phyloP scores from a whole-genome alignment of 768 basidiomycete species.

The Chalciporus chontae region DNA sequence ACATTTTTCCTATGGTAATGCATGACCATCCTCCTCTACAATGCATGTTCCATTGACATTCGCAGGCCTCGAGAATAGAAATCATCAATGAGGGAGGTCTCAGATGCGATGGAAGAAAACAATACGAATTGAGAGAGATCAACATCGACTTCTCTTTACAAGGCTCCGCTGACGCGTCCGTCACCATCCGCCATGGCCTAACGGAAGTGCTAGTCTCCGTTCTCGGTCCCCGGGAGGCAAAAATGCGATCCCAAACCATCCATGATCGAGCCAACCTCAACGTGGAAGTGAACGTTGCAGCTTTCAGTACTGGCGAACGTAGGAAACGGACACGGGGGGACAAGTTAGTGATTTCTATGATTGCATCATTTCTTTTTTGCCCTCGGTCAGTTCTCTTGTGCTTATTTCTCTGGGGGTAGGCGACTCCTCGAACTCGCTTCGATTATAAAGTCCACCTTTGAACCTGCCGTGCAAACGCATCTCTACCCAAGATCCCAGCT shows the following conservation, averaged over 20 bases:
- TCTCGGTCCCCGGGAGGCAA: slow-evolving; percentile 89
- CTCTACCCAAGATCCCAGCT: slow-evolving; percentile 95
- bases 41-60: neutral
- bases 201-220: slow-evolving; percentile 87
- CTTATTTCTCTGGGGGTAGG: slow-evolving; percentile 39
- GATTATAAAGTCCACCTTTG: slow-evolving; percentile 90
- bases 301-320: slow-evolving; percentile 82
- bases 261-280: slow-evolving; percentile 88
- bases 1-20: neutral
- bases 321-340: slow-evolving; percentile 76
- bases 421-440: slow-evolving; percentile 85
- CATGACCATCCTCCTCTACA: neutral
- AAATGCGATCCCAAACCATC: slow-evolving; percentile 70
- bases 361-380: neutral
- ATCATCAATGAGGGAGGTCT: slow-evolving; percentile 83
- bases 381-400: neutral
- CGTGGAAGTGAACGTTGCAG: slow-evolving; percentile 83
- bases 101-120: slow-evolving; percentile 90
- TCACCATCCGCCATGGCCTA: slow-evolving; percentile 81
- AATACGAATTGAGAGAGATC: slow-evolving; percentile 85
- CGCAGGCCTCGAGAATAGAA: slow-evolving; percentile 55
- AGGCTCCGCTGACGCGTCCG: slow-evolving; percentile 81
- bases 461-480: slow-evolving; percentile 86
- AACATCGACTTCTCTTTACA: slow-evolving; percentile 73
- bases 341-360: slow-evolving; percentile 57